These are phyloP conservation scores for Volvariella surrecta DNA, from an alignment of 1,284 basidiomycete genomes.

Conservation along the genomic window DNA sequence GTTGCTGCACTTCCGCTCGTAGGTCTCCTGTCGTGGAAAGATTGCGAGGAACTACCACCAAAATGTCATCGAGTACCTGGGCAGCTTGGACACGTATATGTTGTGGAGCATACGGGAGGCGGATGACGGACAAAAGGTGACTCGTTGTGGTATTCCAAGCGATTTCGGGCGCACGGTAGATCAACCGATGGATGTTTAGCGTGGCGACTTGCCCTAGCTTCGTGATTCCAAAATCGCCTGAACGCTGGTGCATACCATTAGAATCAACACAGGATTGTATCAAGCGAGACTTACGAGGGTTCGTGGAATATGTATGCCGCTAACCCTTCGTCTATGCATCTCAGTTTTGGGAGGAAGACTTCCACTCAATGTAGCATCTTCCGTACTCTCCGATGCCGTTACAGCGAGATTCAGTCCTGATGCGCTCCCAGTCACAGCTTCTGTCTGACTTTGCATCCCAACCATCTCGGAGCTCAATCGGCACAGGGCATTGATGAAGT, in stretches of 20 bases:
- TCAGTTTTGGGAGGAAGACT: conserved; percentile 33
- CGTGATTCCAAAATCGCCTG: conserved; percentile 81
- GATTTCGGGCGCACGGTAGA: conserved; percentile 69
- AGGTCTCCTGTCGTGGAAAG: conserved; percentile 51
- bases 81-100: conserved; percentile 84
- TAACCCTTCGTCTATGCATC: conserved; percentile 64
- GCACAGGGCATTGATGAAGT: conserved; percentile 80
- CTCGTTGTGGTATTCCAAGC: conserved; percentile 79
- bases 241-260: conserved; percentile 35
- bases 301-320: conserved; percentile 76
- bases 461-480: conserved; percentile 86
- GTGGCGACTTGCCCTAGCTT: conserved; percentile 76
- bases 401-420: too few relatives aligned
- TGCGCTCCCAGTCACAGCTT: conserved; percentile 13
- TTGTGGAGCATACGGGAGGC: conserved; percentile 61
- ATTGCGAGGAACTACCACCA: conserved; percentile 65
- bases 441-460: conserved; percentile 59
- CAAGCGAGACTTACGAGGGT: conserved; percentile 48
- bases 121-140: conserved; percentile 72
- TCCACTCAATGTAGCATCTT: conserved; percentile 29
- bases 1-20: conserved; percentile 67
- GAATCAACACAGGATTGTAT: conserved; percentile 1
- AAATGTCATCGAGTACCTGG: conserved; percentile 75
- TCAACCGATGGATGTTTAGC: conserved; percentile 81
- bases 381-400: conserved; percentile 29